phyloP scores from a whole-genome alignment of 768 basidiomycete genomes.

The Boletellus ananiceps region DNA sequence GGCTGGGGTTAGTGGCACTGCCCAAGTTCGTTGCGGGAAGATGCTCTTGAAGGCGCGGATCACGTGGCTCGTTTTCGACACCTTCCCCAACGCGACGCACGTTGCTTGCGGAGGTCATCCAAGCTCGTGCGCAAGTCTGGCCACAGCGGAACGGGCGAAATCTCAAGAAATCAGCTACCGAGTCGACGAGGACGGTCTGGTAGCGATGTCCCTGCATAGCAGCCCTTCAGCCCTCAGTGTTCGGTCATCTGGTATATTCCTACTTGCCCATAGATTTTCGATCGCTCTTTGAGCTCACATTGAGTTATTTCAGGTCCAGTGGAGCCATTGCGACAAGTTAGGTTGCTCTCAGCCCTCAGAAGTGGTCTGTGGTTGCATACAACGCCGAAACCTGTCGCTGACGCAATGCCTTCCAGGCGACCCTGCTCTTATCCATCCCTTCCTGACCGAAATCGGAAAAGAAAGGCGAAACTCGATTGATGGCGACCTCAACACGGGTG shows the following conservation, averaged over 20 bases:
- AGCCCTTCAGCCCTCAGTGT: conserved; percentile 17
- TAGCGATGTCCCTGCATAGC: conserved; percentile 18
- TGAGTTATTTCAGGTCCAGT: conserved; percentile 13
- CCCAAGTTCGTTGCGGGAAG: no score
- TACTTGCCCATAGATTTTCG: neutral
- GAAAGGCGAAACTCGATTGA: conserved; percentile 51
- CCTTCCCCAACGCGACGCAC: neutral
- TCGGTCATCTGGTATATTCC: conserved; percentile 13
- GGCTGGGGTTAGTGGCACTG: no score
- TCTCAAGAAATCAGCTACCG: neutral
- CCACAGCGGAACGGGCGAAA: no score
- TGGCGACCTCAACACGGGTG: conserved; percentile 55
- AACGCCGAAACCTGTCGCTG: neutral
- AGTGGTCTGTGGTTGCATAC: conserved; percentile 41
- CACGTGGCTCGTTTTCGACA: no score
- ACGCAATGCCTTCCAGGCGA: conserved; percentile 46
- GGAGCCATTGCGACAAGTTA: conserved; percentile 60
- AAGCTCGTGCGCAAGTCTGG: neutral
- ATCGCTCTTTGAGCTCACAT: conserved; percentile 3
- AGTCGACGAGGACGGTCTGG: neutral
- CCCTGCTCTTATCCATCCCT: conserved; percentile 73
- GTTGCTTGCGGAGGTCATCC: neutral
- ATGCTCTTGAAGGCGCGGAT: no score
- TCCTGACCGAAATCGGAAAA: conserved; percentile 70
- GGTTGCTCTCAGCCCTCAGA: conserved; percentile 57